Conservation (phyloP, 2,329 filamentous ascomycete genomes). For the Hypoxylon sp. region DNA sequence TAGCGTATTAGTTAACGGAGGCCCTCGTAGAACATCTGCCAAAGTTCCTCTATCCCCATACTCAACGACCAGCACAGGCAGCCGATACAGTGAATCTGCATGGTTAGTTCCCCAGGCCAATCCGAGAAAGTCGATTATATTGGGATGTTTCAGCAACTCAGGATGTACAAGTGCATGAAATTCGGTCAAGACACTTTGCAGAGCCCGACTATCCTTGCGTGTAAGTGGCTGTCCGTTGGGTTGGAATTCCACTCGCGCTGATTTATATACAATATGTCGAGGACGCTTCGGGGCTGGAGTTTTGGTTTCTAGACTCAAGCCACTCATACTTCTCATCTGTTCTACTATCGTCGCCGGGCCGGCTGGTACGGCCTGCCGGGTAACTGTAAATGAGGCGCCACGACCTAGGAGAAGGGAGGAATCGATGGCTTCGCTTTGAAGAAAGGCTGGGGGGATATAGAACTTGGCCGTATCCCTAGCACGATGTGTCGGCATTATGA, state of each 20-base stretch:
- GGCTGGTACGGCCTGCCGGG: slow-evolving; percentile 2
- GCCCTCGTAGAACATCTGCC: slow-evolving; percentile 6
- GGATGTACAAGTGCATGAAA: slow-evolving; percentile 8
- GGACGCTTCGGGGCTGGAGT: not conserved
- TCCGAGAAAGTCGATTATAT: slow-evolving; percentile 10
- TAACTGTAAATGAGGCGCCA: slow-evolving; percentile 12
- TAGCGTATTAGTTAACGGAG: not conserved
- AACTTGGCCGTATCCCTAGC: not conserved
- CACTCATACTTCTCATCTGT: not conserved
- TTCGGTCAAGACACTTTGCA: slow-evolving; percentile 9
- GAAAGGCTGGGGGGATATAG: slow-evolving; percentile 1
- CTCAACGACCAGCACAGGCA: slow-evolving; percentile 7
- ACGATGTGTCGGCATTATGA: slow-evolving; percentile 2
- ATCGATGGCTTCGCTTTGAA: slow-evolving; percentile 7
- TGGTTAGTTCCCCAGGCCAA: slow-evolving; percentile 9
- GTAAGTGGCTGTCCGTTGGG: not conserved
- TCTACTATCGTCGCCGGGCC: slow-evolving; percentile 3
- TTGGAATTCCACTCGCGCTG: slow-evolving; percentile 7
- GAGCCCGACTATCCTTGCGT: slow-evolving; percentile 9
- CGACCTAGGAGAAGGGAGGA: slow-evolving; percentile 4
- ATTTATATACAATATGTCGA: slow-evolving; percentile 5
- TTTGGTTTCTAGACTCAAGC: not conserved
- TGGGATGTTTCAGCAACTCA: not conserved
- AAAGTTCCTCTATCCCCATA: slow-evolving; percentile 7
- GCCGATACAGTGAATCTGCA: slow-evolving; percentile 2